Percentiles rank a stretch among this genome's conserved stretches.
phyloP scores from a whole-genome alignment of 2,329 filamentous ascomycete species.

The Allantophomopsis lycopodina region DNA sequence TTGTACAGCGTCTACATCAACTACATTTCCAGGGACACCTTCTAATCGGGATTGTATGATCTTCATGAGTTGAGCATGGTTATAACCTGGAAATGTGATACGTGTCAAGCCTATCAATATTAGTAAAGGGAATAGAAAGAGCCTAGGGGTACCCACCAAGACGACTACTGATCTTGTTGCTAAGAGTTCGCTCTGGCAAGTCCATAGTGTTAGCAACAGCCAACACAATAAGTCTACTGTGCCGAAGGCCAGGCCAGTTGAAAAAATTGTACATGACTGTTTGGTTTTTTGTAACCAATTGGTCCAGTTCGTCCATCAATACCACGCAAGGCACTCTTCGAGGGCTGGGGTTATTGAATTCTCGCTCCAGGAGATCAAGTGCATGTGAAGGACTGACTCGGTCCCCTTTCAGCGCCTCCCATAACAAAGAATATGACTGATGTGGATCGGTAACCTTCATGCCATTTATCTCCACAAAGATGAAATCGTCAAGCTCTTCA shows the following conservation, averaged over 20 bases:
- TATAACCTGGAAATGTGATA: constrained; percentile 96
- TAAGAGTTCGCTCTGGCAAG: constrained; percentile 84
- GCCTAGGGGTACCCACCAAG: constrained; percentile 29
- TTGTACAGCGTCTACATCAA: constrained; percentile 86
- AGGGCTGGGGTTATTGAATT: constrained; percentile 85
- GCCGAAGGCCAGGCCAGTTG: constrained; percentile 89
- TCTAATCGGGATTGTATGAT: constrained; percentile 92
- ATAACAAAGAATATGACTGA: constrained; percentile 86
- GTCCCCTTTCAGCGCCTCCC: constrained; percentile 91
- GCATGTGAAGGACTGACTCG: constrained; percentile 86
- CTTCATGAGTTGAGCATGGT: constrained; percentile 90
- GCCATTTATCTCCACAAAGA: constrained; percentile 98
- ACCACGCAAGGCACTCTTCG: constrained; percentile 90
- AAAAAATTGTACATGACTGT: constrained; percentile 99
- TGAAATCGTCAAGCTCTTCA: constrained; percentile 95
- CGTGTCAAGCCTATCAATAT: constrained; percentile 55
- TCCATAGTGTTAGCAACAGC: constrained; percentile 99
- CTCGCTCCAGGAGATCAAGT: constrained; percentile 76
- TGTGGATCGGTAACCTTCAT: constrained; percentile 99
- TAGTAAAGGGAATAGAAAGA: constrained; percentile 1
- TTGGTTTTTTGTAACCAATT: constrained; percentile 94
- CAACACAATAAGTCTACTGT: constrained; percentile 87
- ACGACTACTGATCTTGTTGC: constrained; percentile 95
- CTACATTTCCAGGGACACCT: constrained; percentile 77
- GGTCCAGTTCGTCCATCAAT: constrained; percentile 95